Conservation (phyloP, 2,329 filamentous ascomycete species). For the Akanthomyces dipterigenus region DNA sequence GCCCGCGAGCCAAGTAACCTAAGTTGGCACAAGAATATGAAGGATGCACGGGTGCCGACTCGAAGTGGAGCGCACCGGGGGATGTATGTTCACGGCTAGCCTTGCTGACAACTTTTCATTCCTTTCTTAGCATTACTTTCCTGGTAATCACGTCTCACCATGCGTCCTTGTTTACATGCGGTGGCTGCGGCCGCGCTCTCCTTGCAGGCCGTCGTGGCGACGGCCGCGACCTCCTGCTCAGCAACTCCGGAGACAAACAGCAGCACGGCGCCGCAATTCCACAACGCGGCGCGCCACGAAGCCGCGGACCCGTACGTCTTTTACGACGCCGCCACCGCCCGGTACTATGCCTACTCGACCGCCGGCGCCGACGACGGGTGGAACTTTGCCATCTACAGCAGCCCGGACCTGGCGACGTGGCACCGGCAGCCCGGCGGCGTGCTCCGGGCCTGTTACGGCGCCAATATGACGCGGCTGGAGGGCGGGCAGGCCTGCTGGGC, state of each 20-base stretch:
- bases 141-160: neutral
- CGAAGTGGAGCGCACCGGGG: neutral
- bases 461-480: constrained; percentile 16
- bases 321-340: constrained; percentile 22
- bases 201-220: neutral
- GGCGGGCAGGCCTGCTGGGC: constrained; percentile 30
- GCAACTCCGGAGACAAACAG: neutral
- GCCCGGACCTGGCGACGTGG: constrained; percentile 30
- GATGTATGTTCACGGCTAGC: neutral
- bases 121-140: neutral
- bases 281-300: constrained; percentile 26
- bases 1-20: too few species aligned
- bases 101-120: neutral
- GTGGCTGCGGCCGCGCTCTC: neutral
- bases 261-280: constrained; percentile 21
- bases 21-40: neutral
- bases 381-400: constrained; percentile 29
- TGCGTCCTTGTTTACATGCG: neutral
- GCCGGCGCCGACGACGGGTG: constrained; percentile 27
- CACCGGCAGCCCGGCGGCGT: constrained; percentile 26
- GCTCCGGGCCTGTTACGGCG: constrained; percentile 25
- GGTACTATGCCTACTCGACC: constrained; percentile 30
- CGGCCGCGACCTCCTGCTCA: neutral
- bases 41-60: neutral
- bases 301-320: constrained; percentile 28